Base-by-base conservation (phyloP, 139 green algal genomes). In the Coelastrella sp. region DNA sequence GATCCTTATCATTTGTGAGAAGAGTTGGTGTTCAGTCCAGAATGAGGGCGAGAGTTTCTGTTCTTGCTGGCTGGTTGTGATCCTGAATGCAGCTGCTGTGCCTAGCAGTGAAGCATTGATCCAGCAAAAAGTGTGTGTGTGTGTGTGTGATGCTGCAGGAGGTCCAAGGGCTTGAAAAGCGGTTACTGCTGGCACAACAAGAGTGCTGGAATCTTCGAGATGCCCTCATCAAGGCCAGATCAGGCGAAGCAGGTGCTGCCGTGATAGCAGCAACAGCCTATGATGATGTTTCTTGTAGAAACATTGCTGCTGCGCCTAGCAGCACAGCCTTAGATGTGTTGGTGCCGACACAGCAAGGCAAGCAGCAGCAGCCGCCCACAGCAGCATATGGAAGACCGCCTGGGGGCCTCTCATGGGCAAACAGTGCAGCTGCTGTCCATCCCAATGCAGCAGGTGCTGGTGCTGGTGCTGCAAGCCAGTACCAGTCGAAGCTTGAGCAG, bases 191-290 rank as follows among this genome's bases (percentile, higher is more conserved):
- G 6, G 63, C 82, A 10, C 82, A 87, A 63, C 82, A 87, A 35
- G 82, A 87, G 35, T 87, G 82, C 27, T 87, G 63, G 63, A 78
- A 63, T 15, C 27, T 87, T 27, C 61, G 82, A 8, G 82, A 87
- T 27, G 17, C 82, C 6, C 82, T 87, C 61, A 61, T 87, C 59
- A 61, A 24, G 17, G 81, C 81, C 57, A 84, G 58, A 57, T 25
- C 78, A 19, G 79, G 79, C 56, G 68, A 24, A 14, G 59, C 81
- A 25, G 81, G 59, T 25, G 25, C 76, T 20, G 27, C 12, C 74
- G 8, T 58, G 24, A 25, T 17, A 17, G 74, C 4, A 20, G 24
- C 25, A 79, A 35, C 82, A 78, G 63, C 63, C 79, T 61, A 24
- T 74, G 59, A 15, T 75, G 59, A 22, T 59, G 78, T 9, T 70